phyloP scores from a whole-genome alignment of 2,329 filamentous ascomycete genomes.

The Ophiosphaerella herpotricha region DNA sequence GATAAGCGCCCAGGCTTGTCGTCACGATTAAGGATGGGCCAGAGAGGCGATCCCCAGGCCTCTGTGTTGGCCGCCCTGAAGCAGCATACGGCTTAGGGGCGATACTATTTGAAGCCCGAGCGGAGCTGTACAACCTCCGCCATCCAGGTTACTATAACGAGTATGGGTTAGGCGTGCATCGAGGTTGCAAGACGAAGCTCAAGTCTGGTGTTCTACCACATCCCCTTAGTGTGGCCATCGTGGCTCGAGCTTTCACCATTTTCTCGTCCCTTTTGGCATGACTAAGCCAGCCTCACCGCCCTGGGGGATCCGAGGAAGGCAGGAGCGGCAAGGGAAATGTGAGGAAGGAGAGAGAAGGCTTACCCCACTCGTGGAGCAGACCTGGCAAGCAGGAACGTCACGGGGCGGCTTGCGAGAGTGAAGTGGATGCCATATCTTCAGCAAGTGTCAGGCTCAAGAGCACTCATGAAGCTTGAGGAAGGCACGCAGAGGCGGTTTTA shows the following conservation, averaged over 20 bases:
- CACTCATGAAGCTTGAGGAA: background rate
- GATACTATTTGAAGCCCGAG: conserved; percentile 20
- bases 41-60: conserved; percentile 1
- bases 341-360: background rate
- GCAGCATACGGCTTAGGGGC: conserved; percentile 2
- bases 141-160: background rate
- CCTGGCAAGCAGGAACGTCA: background rate
- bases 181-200: conserved; percentile 15
- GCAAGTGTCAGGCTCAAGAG: background rate
- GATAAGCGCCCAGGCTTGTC: no score
- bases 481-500: background rate
- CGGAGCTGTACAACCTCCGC: conserved; percentile 24
- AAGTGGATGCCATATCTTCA: background rate
- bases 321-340: conserved; percentile 1
- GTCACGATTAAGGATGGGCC: background rate
- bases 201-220: conserved; percentile 17
- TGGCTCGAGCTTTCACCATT: background rate
- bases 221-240: conserved; percentile 7
- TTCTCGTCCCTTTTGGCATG: conserved; percentile 10
- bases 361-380: background rate
- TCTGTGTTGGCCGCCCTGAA: conserved; percentile 5
- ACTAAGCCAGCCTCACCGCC: conserved; percentile 12
- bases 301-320: background rate
- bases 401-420: background rate
- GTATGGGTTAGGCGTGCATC: conserved; percentile 19